Evolutionary conservation across 1,284 basidiomycete genomes (phyloP), one percentile per base, ranked within the genome.

Genomic region (Ustilago hordei): DNA sequence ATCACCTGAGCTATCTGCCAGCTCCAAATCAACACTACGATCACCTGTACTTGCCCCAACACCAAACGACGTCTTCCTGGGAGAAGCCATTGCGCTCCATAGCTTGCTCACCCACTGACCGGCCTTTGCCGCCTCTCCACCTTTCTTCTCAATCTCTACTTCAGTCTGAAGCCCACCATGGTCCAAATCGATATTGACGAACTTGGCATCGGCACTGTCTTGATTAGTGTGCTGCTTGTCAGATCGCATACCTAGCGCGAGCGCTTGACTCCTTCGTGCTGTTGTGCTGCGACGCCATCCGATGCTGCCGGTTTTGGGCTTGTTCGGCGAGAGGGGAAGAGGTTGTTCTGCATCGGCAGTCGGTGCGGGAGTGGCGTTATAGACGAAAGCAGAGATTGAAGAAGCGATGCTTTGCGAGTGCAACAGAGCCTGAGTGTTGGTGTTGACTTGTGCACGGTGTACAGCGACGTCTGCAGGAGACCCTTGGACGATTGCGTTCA

Each of bases 311-410:
- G 15, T 36, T 9, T 35, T 38, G 8, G 57, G 31, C 59, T 64
- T 69, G 31, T 41, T 28, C 7, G 61, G 57, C 7, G 61, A 54
- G 13, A 68, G 34, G 41, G 60, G 53, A 23, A 62, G 65, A 28
- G 13, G 56, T 28, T 23, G 47, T 15, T 15, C 59, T 13, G 50
- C 35, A 35, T 52, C 55, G 13, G 52, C 52, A 9, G 64, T 13
- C 28, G 55, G 60, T 7, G 62, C 64, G 15, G 79, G 80, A n/a
- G 79, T 81, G 13, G 76, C 60, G 64, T 80, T 80, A 64, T 75
- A 76, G n/a, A 64, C 65, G 39, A 81, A 81, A 12, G 75, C 80
- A 55, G 80, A 80, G 59, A 81, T 66, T 39, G 60, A 63, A n/a
- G 80, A 81, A 15, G 78, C 64, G 38, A 75, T 64, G 59, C 80